Percentiles rank a stretch among this genome's conserved stretches.
Conservation (phyloP, 1,139 yeast species). For the Taiozyma onychis region DNA sequence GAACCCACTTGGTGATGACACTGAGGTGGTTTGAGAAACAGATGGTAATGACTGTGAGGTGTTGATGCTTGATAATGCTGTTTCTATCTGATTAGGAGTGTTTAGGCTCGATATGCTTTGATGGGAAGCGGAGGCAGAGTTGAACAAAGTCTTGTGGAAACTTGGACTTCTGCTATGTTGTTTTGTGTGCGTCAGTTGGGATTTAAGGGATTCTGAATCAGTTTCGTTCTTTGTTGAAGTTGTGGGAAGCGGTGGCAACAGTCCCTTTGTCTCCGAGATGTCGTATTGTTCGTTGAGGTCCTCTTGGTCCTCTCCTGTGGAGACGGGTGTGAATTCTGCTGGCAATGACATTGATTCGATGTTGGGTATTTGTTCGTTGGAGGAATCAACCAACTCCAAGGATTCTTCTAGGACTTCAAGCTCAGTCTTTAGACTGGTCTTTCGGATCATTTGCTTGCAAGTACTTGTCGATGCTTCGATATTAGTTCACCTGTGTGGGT, state of each 20-base stretch:
- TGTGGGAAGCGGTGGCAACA: conserved; percentile 15
- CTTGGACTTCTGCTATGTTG: background rate
- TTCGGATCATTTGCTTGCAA: background rate
- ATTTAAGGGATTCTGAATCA: conserved; percentile 11
- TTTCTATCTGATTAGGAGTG: background rate
- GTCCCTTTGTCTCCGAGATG: conserved; percentile 10
- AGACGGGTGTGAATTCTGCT: background rate
- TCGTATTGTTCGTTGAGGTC: conserved; percentile 1
- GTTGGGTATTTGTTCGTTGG: background rate
- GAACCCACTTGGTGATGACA: background rate
- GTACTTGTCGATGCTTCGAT: too few relatives aligned
- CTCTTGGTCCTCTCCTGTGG: background rate
- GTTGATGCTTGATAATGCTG: too few relatives aligned
- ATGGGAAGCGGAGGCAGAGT: background rate
- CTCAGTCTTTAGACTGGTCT: background rate
- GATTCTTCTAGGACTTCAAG: background rate
- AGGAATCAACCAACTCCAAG: background rate
- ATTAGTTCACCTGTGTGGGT: background rate
- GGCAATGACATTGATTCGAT: background rate
- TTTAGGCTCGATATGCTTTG: background rate
- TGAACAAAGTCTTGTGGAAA: background rate
- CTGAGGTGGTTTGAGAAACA: background rate
- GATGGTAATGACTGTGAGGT: background rate
- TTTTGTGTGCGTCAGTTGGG: conserved; percentile 11
- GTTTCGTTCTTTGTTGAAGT: conserved; percentile 2